phyloP scores from a whole-genome alignment of 768 basidiomycete genomes.

The Naganishia kalamii region DNA sequence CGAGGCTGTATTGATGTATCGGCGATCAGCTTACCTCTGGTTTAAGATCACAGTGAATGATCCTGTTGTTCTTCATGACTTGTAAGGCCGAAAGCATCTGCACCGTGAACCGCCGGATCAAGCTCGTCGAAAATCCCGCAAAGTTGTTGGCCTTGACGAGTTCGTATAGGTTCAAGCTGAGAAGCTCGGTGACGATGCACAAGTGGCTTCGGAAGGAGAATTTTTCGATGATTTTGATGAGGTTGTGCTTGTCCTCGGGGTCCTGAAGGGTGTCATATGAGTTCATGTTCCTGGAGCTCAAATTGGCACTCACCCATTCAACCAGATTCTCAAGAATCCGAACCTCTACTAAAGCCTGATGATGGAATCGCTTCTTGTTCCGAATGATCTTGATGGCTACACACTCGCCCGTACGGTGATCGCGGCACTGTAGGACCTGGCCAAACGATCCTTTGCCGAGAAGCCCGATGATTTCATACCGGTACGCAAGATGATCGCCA shows the following conservation, averaged over 20 bases:
- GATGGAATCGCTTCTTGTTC: constrained; percentile 98
- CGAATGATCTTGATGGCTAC: constrained; percentile 98
- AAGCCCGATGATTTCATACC: constrained; percentile 77
- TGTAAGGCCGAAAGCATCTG: constrained; percentile 90
- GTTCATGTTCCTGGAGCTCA: constrained; percentile 7
- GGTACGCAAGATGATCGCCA: constrained; percentile 88
- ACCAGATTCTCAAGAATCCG: constrained; percentile 93
- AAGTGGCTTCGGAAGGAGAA: constrained; percentile 97
- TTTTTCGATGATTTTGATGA: constrained; percentile 96
- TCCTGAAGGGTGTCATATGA: constrained; percentile 55
- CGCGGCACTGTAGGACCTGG: constrained; percentile 89
- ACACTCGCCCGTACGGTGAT: constrained; percentile 89
- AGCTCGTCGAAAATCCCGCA: constrained; percentile 88
- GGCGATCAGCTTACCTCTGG: constrained; percentile 65
- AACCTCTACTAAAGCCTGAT: constrained; percentile 97
- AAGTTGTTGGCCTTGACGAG: constrained; percentile 98
- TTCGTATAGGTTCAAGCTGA: constrained; percentile 98
- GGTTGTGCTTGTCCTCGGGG: constrained; percentile 89
- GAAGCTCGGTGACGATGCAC: constrained; percentile 94
- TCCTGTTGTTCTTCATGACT: constrained; percentile 91
- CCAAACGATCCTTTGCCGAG: constrained; percentile 98
- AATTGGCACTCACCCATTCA: constrained; percentile 74
- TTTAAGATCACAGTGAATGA: constrained; percentile 97
- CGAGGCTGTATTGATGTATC: background rate
- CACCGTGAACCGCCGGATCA: constrained; percentile 91